Base-by-base conservation (phyloP, 2,329 filamentous ascomycete species). In the Pseudogymnoascus sp. region DNA sequence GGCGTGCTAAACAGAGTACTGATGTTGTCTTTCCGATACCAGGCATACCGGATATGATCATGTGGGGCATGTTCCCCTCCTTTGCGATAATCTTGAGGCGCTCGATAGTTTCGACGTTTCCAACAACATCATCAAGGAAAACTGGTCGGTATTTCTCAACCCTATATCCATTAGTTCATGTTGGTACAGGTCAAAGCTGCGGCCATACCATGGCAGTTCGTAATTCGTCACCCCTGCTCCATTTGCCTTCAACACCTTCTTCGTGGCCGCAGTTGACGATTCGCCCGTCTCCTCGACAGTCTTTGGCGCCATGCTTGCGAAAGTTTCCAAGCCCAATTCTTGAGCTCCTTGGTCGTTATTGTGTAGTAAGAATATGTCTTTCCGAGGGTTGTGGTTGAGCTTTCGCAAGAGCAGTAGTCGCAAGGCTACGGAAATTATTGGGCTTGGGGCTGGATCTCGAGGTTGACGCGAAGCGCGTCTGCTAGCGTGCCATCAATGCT, bases 31-130 rank as follows among this genome's bases (percentile, higher is more conserved):
- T 99, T 76, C 95, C 95, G 72, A 97, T 99, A 73, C 95, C 95
- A 18, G 95, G 95, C 92, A 96, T 97, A 65, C 95, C 95, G n/a
- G 91, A 96, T 72, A 99, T 97, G 77, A 99, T 97, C 72, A 99
- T 86, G 77, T 99, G 95, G 2, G 95, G 95, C 93, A 99, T 97
- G 78, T 99, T 99, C 70, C 95, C 95, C 78, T 97, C 95, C 76
- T 93, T 95, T 56, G 95, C 93, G 70, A 99, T 97, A 72, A 99
- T 97, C 75, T 97, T 97, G 71, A 99, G 81, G 63, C 95, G 89
- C 76, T 97, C 93, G 71, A 99, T 92, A 0, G 95, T 99, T 75
- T 99, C 95, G 18, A 91, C 96, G 77, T 99, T 99, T 72, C 95
- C 95, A 62, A 99, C 95, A 62, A 99, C 88, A 78, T 99, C 93